Evolutionary conservation across 495 filamentous ascomycete species (phyloP).

Genomic region (Bryoglossum gracile): DNA sequence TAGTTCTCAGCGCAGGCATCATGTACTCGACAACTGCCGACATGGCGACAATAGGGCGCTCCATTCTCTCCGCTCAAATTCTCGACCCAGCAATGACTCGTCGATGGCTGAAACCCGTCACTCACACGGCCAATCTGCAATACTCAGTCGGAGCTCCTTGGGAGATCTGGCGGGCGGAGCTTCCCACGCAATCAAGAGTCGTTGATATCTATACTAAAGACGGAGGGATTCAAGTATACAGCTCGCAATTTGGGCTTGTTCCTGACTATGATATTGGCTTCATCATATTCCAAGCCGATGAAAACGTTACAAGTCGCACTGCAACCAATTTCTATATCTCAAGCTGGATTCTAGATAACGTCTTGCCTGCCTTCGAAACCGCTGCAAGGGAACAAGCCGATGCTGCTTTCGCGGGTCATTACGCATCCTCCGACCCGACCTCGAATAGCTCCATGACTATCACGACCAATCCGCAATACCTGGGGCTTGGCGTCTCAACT

Average conservation of each 20-base stretch:
- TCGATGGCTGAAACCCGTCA: constrained; percentile 49
- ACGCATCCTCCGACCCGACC: too few relatives aligned
- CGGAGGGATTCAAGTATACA: constrained; percentile 41
- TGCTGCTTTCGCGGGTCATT: not conserved
- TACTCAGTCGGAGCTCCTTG: constrained; percentile 48
- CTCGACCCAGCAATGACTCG: constrained; percentile 38
- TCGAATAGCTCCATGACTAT: too few relatives aligned
- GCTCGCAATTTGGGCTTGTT: constrained; percentile 36
- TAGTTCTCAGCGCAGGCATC: constrained; percentile 49
- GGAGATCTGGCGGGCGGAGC: constrained; percentile 43
- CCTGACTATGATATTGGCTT: constrained; percentile 49
- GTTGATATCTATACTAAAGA: constrained; percentile 48
- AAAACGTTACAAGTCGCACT: constrained; percentile 7
- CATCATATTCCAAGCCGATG: constrained; percentile 18
- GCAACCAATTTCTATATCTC: too few relatives aligned
- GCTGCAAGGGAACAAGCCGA: constrained; percentile 1
- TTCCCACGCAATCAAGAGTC: constrained; percentile 9
- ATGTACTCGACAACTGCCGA: constrained; percentile 49
- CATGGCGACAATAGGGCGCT: constrained; percentile 43
- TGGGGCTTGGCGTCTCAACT: too few relatives aligned
- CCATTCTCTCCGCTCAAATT: constrained; percentile 45
- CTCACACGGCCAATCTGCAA: constrained; percentile 41
- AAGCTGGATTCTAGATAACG: not conserved
- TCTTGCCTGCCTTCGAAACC: constrained; percentile 1
- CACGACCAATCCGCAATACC: too few relatives aligned